These are phyloP conservation scores for Teratosphaeriaceae sp. DNA, from an alignment of 2,329 filamentous ascomycete species.

Conservation along the genomic window DNA sequence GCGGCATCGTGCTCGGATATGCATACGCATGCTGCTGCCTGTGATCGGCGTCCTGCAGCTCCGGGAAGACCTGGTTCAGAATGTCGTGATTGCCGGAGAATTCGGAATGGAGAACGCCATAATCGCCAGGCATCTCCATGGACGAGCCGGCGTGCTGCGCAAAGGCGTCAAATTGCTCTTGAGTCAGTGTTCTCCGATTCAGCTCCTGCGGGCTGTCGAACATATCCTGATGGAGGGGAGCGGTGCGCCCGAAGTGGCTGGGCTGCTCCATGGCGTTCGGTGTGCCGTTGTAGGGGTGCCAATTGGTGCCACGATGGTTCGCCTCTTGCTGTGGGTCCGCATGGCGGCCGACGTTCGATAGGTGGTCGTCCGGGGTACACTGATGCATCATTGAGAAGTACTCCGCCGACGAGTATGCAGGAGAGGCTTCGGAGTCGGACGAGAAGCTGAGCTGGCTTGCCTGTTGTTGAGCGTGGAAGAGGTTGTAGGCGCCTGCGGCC, in stretches of 20 bases:
- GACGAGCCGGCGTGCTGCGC: constrained; percentile 20
- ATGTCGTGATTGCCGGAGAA: constrained; percentile 15
- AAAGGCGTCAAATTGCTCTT: constrained; percentile 31
- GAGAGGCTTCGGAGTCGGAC: constrained; percentile 28
- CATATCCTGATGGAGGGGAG: constrained; percentile 16
- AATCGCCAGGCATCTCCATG: constrained; percentile 10
- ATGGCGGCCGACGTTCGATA: constrained; percentile 18
- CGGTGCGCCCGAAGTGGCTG: constrained; percentile 4
- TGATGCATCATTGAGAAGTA: constrained; percentile 16
- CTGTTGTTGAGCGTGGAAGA: constrained; percentile 18
- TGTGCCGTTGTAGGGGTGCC: constrained; percentile 6
- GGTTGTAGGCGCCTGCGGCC: constrained; percentile 24
- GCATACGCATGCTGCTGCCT: constrained; percentile 17
- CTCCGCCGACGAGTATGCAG: constrained; percentile 24
- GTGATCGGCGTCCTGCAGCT: constrained; percentile 16
- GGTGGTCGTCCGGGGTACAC: constrained; percentile 24
- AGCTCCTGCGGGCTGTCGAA: constrained; percentile 29
- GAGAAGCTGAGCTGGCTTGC: constrained; percentile 14
- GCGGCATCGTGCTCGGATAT: constrained; percentile 13
- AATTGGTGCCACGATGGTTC: constrained; percentile 5
- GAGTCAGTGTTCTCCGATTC: constrained; percentile 30
- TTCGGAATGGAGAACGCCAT: constrained; percentile 12
- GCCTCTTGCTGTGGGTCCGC: constrained; percentile 7
- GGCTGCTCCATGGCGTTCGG: constrained; percentile 8
- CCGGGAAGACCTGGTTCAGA: constrained; percentile 17